A percentile compares a stretch with the other conserved stretches of the same genome.
Evolutionary conservation across 768 basidiomycete species (phyloP).

Genomic region (Dictyophora rubrovolvata): DNA sequence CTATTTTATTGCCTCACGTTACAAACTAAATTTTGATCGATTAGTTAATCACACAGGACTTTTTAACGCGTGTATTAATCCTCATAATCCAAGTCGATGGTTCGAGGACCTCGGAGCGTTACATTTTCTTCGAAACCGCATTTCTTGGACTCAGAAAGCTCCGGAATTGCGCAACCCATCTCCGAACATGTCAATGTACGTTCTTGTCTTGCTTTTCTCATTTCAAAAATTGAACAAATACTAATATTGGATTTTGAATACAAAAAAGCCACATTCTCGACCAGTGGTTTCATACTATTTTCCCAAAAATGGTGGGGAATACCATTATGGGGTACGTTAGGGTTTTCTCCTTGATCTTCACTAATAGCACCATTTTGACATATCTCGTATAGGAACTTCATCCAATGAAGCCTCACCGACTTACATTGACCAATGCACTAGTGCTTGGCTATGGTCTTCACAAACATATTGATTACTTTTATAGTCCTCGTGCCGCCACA

Average conservation of each 20-base stretch:
- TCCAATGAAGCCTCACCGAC: slow-evolving; percentile 95
- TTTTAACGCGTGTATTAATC: background rate
- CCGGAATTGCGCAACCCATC: slow-evolving; percentile 68
- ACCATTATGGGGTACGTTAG: slow-evolving; percentile 84
- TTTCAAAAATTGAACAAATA: background rate
- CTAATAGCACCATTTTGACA: background rate
- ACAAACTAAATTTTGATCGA: no score
- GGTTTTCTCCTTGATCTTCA: background rate
- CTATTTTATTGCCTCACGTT: no score
- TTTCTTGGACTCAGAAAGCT: slow-evolving; percentile 63
- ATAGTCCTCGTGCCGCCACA: slow-evolving; percentile 81
- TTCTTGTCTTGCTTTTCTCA: background rate
- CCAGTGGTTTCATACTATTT: slow-evolving; percentile 95
- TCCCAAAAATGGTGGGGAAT: slow-evolving; percentile 85
- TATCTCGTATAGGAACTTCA: slow-evolving; percentile 67
- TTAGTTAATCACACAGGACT: background rate
- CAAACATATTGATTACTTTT: slow-evolving; percentile 88
- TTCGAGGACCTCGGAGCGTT: slow-evolving; percentile 6
- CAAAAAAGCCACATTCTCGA: slow-evolving; percentile 58
- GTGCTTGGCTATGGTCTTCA: slow-evolving; percentile 95
- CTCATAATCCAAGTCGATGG: background rate
- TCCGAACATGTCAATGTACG: slow-evolving; percentile 70
- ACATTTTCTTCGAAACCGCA: slow-evolving; percentile 69
- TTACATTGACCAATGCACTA: slow-evolving; percentile 92
- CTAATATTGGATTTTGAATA: background rate